These are phyloP conservation scores for Mortierella sp. DNA, from an alignment of 371 early-diverging fungal species.

Conservation along the genomic window DNA sequence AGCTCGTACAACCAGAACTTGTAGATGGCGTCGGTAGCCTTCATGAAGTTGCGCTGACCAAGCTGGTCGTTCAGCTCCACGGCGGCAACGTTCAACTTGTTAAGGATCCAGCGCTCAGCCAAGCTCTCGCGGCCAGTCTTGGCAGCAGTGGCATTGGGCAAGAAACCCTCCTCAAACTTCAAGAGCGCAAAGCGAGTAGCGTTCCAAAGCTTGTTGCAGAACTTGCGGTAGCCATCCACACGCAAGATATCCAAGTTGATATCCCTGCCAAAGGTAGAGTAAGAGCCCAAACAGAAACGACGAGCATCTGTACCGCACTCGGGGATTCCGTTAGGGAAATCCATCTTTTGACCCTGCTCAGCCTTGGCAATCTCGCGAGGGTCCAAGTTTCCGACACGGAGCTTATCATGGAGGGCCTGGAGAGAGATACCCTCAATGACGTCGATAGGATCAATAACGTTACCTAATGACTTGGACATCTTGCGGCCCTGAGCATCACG, in stretches of 20 bases:
- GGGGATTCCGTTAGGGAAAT: slow-evolving; percentile 99
- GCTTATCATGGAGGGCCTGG: slow-evolving; percentile 81
- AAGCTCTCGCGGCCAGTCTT: slow-evolving; percentile 87
- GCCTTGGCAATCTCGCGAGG: slow-evolving; percentile 94
- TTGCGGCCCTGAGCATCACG: slow-evolving; percentile 99
- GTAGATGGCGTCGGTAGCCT: slow-evolving; percentile 90
- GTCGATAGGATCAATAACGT: slow-evolving; percentile 99
- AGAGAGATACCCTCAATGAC: slow-evolving; percentile 96
- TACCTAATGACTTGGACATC: slow-evolving; percentile 99
- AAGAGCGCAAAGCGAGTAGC: slow-evolving; percentile 94
- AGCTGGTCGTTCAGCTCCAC: slow-evolving; percentile 83
- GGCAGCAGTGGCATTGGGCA: slow-evolving; percentile 70
- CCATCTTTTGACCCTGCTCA: slow-evolving; percentile 87
- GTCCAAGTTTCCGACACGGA: slow-evolving; percentile 93
- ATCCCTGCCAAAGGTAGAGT: slow-evolving; percentile 93
- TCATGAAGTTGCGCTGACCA: slow-evolving; percentile 95
- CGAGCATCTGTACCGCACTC: slow-evolving; percentile 99
- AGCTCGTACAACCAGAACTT: slow-evolving; percentile 98
- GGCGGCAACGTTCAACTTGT: slow-evolving; percentile 89
- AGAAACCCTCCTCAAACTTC: slow-evolving; percentile 90
- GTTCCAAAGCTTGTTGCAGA: slow-evolving; percentile 99
- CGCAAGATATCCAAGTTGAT: slow-evolving; percentile 98
- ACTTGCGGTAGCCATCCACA: slow-evolving; percentile 98
- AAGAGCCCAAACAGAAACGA: slow-evolving; percentile 96
- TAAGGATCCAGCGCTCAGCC: slow-evolving; percentile 95